These are phyloP conservation scores for Microstegium vimineum DNA, from an alignment of 176 grass and related monocot species.

Conservation along the genomic window DNA sequence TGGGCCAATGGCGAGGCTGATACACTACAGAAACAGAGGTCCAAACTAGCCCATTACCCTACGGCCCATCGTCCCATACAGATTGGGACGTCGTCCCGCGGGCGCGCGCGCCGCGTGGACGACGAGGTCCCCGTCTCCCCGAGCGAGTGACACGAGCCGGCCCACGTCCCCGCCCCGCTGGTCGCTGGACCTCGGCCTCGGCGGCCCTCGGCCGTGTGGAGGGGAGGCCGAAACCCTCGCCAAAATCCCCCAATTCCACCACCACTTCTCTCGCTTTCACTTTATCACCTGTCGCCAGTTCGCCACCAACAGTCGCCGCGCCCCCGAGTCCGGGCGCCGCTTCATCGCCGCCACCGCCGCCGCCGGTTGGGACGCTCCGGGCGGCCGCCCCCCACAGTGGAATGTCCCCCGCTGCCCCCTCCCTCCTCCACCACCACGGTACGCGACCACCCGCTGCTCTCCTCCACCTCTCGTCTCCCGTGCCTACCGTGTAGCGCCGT, in stretches of 20 bases:
- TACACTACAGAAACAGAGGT: not conserved
- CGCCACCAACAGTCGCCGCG: not conserved
- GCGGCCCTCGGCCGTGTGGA: not conserved
- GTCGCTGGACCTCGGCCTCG: not conserved
- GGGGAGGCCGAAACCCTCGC: constrained; percentile 17
- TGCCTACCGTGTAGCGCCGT: not conserved
- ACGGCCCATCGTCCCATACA: not conserved
- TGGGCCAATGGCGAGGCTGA: not conserved
- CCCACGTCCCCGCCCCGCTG: constrained; percentile 9
- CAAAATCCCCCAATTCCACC: constrained; percentile 6
- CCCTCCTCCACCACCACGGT: constrained; percentile 19
- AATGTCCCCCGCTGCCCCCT: not conserved
- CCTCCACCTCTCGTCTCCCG: not conserved
- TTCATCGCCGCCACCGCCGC: not conserved
- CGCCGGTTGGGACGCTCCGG: not conserved
- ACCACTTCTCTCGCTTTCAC: not conserved
- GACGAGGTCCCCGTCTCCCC: no score
- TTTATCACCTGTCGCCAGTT: not conserved
- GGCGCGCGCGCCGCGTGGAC: not conserved
- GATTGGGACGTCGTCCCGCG: not conserved
- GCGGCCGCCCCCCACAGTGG: not conserved
- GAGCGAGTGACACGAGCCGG: constrained; percentile 6
- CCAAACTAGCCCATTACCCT: not conserved
- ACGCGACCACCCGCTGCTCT: not conserved
- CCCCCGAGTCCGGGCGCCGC: not conserved